These are phyloP conservation scores for Auricularia sp. DNA, from an alignment of 768 basidiomycete species.

Conservation along the genomic window DNA sequence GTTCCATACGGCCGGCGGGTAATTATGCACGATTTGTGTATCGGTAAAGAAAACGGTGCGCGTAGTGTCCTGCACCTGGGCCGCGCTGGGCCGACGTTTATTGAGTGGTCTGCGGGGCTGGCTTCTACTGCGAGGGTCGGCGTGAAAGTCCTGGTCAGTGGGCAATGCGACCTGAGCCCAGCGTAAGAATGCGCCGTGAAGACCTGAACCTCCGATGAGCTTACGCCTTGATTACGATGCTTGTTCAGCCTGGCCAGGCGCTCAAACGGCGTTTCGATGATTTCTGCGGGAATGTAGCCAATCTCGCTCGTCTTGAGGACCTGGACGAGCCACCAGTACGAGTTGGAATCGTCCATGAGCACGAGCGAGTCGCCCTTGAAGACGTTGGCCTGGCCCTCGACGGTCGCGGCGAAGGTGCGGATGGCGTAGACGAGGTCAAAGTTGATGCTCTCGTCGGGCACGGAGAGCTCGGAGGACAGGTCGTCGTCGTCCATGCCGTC, in stretches of 20 bases:
- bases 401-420: slow-evolving; percentile 94
- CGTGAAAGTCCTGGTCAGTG: neutral
- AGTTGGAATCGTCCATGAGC: slow-evolving; percentile 96
- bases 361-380: slow-evolving; percentile 96
- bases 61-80: slow-evolving; percentile 3
- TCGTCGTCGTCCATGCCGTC: slow-evolving; percentile 40
- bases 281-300: slow-evolving; percentile 99
- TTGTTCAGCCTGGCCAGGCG: slow-evolving; percentile 92
- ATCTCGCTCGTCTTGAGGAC: slow-evolving; percentile 98
- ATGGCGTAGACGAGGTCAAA: slow-evolving; percentile 86
- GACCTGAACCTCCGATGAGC: slow-evolving; percentile 29
- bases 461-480: slow-evolving; percentile 71
- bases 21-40: slow-evolving; percentile 49
- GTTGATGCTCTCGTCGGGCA: slow-evolving; percentile 87
- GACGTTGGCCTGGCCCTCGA: slow-evolving; percentile 97
- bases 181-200: slow-evolving; percentile 60
- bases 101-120: neutral
- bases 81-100: neutral
- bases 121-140: neutral
- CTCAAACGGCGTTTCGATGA: slow-evolving; percentile 97
- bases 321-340: slow-evolving; percentile 99
- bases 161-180: neutral
- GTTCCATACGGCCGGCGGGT: slow-evolving; percentile 74
- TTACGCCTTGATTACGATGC: slow-evolving; percentile 90
- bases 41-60: slow-evolving; percentile 55